Evolutionary conservation across 2,329 filamentous ascomycete genomes (phyloP).

Genomic region (Arthrobotrys sphaeroides): DNA sequence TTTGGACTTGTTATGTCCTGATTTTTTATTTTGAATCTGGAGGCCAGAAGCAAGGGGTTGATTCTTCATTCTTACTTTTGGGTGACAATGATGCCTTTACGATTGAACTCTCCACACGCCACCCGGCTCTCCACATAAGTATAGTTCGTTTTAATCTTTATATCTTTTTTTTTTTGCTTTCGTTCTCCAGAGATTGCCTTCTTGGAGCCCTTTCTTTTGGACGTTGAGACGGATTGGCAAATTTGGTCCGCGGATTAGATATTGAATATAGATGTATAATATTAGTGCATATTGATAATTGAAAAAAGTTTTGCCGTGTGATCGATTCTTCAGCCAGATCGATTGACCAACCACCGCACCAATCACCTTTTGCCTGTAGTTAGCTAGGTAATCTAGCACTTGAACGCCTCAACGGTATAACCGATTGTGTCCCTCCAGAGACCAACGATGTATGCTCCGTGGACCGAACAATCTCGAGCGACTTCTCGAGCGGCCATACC

Average conservation of each 20-base stretch:
- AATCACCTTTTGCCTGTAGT: no score
- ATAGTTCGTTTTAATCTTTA: neutral
- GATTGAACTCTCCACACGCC: neutral
- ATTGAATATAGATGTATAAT: conserved; percentile 4
- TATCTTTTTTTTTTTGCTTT: neutral
- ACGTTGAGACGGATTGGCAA: neutral
- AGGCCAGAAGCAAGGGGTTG: no score
- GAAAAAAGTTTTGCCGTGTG: neutral
- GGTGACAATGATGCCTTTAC: neutral
- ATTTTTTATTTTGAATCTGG: no score
- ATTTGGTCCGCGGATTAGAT: neutral
- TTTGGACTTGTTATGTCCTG: no score
- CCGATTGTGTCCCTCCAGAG: neutral
- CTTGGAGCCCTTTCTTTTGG: neutral
- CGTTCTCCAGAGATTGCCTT: neutral
- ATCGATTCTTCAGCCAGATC: no score
- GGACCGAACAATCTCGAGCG: neutral
- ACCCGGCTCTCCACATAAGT: neutral
- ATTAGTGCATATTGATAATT: neutral
- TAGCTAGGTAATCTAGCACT: no score
- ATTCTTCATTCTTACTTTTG: neutral
- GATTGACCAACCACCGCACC: no score
- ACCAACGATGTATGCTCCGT: neutral
- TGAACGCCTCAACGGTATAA: neutral
- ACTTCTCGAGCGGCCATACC: neutral